Evolutionary conservation across 306 rosid species (phyloP).

Genomic region (Casuarina equisetifolia): DNA sequence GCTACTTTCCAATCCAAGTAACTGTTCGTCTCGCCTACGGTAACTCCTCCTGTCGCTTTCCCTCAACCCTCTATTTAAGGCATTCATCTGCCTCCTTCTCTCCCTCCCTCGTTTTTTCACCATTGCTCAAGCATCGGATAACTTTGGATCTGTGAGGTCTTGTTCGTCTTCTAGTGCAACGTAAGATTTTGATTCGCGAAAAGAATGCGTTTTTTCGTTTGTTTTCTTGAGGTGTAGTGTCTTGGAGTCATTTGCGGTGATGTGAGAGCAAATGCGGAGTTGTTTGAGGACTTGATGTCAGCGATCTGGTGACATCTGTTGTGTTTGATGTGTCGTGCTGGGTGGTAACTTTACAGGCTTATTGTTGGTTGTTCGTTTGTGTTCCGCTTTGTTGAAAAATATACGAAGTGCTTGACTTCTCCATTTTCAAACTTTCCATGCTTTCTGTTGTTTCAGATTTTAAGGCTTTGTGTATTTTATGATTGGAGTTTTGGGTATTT

Average conservation of each 20-base stretch:
- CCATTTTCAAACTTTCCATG: neutral
- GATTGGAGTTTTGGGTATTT: neutral
- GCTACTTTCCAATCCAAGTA: neutral
- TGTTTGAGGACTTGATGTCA: neutral
- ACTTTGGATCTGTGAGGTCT: conserved; percentile 18
- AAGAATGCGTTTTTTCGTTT: neutral
- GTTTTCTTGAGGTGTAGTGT: neutral
- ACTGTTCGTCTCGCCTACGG: neutral
- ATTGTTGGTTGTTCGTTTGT: neutral
- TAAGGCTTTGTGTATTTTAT: neutral
- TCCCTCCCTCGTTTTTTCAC: neutral
- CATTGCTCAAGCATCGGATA: neutral
- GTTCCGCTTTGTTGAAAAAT: neutral
- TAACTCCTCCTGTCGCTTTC: neutral
- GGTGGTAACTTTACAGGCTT: neutral
- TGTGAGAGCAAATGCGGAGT: neutral
- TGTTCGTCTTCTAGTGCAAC: neutral
- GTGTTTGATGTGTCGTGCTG: neutral
- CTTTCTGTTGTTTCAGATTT: neutral
- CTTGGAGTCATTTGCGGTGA: neutral
- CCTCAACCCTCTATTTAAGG: neutral
- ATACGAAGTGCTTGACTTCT: neutral
- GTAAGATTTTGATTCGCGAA: neutral
- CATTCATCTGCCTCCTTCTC: neutral
- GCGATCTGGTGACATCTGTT: neutral